A percentile compares a stretch with the other conserved stretches of the same genome.
Evolutionary conservation across 192 early-diverging fungal species (phyloP).

Genomic region (Linnemannia zychae): DNA sequence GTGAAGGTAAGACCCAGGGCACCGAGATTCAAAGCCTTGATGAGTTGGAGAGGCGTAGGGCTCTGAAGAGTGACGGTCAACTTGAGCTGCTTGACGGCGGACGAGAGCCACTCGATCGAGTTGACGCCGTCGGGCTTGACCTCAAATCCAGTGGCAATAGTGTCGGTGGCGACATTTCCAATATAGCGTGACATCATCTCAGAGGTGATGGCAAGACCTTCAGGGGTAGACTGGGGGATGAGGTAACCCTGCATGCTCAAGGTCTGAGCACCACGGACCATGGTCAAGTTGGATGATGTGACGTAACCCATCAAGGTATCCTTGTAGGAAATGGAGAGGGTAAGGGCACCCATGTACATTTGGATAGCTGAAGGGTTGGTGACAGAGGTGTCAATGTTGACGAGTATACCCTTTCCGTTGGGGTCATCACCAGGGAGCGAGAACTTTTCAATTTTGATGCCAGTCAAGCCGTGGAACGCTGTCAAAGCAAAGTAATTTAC

Average conservation of each 20-base stretch:
- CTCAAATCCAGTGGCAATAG: conserved; percentile 60
- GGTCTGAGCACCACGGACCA: conserved; percentile 57
- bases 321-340: conserved; percentile 60
- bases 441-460: conserved; percentile 62
- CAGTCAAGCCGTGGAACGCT: conserved; percentile 62
- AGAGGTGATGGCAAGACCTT: conserved; percentile 50
- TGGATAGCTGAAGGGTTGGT: conserved; percentile 64
- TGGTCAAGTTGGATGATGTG: conserved; percentile 48
- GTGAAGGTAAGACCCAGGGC: conserved; percentile 60
- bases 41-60: conserved; percentile 52
- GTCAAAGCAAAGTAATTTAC: too few relatives aligned
- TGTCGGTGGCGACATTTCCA: conserved; percentile 44
- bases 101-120: conserved; percentile 54
- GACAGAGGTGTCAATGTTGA: conserved; percentile 62
- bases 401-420: conserved; percentile 63
- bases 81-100: conserved; percentile 43
- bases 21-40: conserved; percentile 62
- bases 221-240: conserved; percentile 60
- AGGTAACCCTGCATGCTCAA: conserved; percentile 62
- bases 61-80: conserved; percentile 57
- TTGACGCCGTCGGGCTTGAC: conserved; percentile 59
- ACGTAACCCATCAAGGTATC: conserved; percentile 61
- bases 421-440: conserved; percentile 65
- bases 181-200: conserved; percentile 65
- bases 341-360: conserved; percentile 65